phyloP scores from a whole-genome alignment of 1,139 yeast genomes.

The Lodderomyces beijingensis region DNA sequence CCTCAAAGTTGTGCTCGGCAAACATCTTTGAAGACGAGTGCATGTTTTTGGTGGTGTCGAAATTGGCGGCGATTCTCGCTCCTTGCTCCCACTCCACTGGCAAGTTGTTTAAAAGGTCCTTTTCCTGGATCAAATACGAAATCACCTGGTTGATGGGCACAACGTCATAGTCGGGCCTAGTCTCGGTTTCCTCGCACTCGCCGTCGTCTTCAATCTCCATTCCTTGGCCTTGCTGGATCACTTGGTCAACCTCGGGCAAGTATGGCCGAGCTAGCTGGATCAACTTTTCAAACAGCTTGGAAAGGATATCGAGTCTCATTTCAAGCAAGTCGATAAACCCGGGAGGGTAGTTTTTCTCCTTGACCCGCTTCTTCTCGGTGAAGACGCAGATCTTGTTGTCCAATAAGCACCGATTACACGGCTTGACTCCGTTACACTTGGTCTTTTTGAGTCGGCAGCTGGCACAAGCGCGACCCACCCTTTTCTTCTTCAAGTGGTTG shows the following conservation, averaged over 20 bases:
- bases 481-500: constrained; percentile 47
- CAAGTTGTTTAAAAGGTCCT: constrained; percentile 31
- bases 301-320: constrained; percentile 58
- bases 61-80: constrained; percentile 37
- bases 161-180: constrained; percentile 13
- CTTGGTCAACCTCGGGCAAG: constrained; percentile 22
- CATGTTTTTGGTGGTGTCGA: constrained; percentile 19
- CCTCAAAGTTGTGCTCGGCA: constrained; percentile 26
- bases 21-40: constrained; percentile 25
- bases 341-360: constrained; percentile 57
- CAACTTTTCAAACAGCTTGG: constrained; percentile 48
- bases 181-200: background rate
- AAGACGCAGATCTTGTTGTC: constrained; percentile 76
- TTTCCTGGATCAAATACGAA: constrained; percentile 34
- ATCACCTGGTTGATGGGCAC: constrained; percentile 52
- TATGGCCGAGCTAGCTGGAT: constrained; percentile 34
- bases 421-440: constrained; percentile 74
- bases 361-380: constrained; percentile 60
- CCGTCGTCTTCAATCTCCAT: constrained; percentile 1
- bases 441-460: constrained; percentile 73
- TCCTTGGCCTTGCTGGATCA: constrained; percentile 2
- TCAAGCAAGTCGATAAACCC: constrained; percentile 72
- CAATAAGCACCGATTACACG: constrained; percentile 63
- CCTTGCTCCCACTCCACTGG: constrained; percentile 48
- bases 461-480: constrained; percentile 82